Evolutionary conservation across 1,284 basidiomycete genomes (phyloP), one percentile per base, ranked within the genome.

Genomic region (Pterulicium gracile): DNA sequence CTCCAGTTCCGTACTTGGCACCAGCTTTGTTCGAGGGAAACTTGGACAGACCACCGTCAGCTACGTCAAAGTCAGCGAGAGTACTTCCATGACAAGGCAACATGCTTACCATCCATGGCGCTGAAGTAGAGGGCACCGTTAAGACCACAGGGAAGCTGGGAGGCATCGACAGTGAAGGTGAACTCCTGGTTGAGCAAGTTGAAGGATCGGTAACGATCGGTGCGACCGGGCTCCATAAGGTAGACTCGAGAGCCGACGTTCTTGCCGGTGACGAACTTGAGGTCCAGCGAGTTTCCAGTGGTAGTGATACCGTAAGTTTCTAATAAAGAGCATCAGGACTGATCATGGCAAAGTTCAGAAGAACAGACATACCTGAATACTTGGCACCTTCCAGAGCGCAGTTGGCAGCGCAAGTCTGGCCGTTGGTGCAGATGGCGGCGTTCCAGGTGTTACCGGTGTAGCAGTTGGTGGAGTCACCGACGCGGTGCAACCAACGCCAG

Each of bases 301-400:
- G 70, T 59, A 36, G 65, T 69, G 59, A 75, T 63, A 50, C 67
- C 67, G 50, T 68, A 68, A 15, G 65, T 68, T 18, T 57, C 54
- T 34, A 47, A 49, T 54, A 54, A 41, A 54, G 35, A n/a, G 14
- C 14, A 27, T 12, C 12, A 39, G 4, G 19, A 7, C 15, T 39
- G 7, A 39, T 13, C 15, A 39, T 18, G n/a, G 19, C 36, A 39
- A 4, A 13, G 15, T 15, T 4, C 7, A 39, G n/a, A n/a, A n/a
- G 15, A 39, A 39, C 5, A 54, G 66, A 68, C 34, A 54, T 61
- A 50, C 58, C 65, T 4, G 59, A 34, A 59, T 79, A 78, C 59
- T 75, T 70, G 17, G 75, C 75, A 50, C 77, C 76, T 49, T 79
- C 76, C 50, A 79, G 59, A 10, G 73, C 75, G 53, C 76, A 79